Base-by-base conservation (phyloP, 495 filamentous ascomycete species). In the Lentithecium fluviatile region DNA sequence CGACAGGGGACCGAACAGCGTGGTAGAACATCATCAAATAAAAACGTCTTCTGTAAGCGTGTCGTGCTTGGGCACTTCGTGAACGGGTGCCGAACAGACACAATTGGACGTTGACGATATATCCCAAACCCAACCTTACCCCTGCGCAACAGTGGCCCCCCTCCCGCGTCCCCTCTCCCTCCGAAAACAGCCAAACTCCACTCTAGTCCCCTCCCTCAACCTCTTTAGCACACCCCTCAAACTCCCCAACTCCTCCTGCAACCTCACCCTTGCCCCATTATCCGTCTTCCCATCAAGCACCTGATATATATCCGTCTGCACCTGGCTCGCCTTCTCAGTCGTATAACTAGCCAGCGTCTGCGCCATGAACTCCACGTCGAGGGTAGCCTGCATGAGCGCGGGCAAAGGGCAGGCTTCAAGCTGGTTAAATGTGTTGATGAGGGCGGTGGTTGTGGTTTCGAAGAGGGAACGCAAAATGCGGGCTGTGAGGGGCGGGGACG, bases 291-390 rank as follows among this genome's bases (percentile, higher is more conserved):
- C 77, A 68, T 98, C 94, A 24, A 98, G 75, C 75, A 90, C 88
- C 52, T 90, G 82, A 72, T 98, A 98, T 53, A 97, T 88, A 74
- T 89, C 80, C 64, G 87, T 88, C 75, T 97, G 92, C 40, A 86
- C 78, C 61, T 88, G 80, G 13, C 82, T 84, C 17, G 90, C 90
- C 51, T 85, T 80, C n/a, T 95, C 86, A 12, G 88, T 91, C 1
- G 89, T 91, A 69, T 91, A 98, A 56, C 88, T 85, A 56, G 81
- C 87, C 52, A 98, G 76, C 11, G 92, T 96, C 77, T 97, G 95
- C 5, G 91, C 89, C 36, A 97, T 85, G 74, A 97, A 98, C 73
- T 98, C 94, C 8, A 95, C 91, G 60, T 98, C 94, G 5, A 98
- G 80, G 0, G 95, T 97, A 2, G 95, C 95, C 74, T 97, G 95